Evolutionary conservation across 306 rosid genomes (phyloP).

Genomic region (Quercus bicolor): DNA sequence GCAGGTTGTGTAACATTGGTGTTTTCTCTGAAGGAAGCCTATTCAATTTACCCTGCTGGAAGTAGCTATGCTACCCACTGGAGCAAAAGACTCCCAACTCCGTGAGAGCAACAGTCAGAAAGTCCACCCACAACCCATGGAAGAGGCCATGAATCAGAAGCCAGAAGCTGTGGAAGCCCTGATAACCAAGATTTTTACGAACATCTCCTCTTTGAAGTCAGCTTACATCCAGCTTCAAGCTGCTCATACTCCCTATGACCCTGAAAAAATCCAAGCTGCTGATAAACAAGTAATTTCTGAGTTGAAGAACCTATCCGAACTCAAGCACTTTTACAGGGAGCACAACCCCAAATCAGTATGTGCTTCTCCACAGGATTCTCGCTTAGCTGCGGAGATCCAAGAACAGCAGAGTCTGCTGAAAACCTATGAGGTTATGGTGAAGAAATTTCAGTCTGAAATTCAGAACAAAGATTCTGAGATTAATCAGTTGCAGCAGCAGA

Average conservation of each 20-base stretch:
- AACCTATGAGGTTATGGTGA: constrained; percentile 99
- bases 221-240: constrained; percentile 97
- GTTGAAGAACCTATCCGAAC: constrained; percentile 88
- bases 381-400: constrained; percentile 98
- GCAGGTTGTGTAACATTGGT: constrained; percentile 42
- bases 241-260: constrained; percentile 98
- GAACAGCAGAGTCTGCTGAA: constrained; percentile 94
- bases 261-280: constrained; percentile 89
- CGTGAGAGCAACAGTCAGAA: constrained; percentile 92
- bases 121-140: constrained; percentile 99
- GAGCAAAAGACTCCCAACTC: constrained; percentile 80
- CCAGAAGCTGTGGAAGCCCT: constrained; percentile 88
- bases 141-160: constrained; percentile 92
- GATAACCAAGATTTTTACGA: constrained; percentile 73
- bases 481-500: constrained; percentile 80
- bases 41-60: constrained; percentile 43
- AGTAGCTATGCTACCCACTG: constrained; percentile 94
- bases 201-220: constrained; percentile 82
- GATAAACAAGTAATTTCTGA: constrained; percentile 90
- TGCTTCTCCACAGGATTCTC: constrained; percentile 93
- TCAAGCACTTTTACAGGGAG: constrained; percentile 96
- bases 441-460: constrained; percentile 97
- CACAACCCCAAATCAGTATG: constrained; percentile 90
- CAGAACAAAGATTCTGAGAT: constrained; percentile 97
- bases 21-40: constrained; percentile 45